Evolutionary conservation across 495 filamentous ascomycete species (phyloP), one percentile per base, ranked within the genome.

Genomic region (Astrothelium subdiscretum): DNA sequence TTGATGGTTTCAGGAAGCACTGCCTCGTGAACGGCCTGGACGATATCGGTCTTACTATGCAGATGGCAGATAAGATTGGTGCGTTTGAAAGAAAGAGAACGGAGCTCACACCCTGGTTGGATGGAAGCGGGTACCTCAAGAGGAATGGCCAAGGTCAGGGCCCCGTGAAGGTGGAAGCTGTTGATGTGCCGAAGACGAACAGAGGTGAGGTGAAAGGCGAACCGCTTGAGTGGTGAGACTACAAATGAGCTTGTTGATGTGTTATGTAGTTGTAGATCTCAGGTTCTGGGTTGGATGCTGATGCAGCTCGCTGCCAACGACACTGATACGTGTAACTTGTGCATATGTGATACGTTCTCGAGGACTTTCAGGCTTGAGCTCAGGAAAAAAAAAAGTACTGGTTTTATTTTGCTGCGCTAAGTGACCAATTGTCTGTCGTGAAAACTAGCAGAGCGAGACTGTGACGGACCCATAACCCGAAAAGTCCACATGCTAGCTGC

Each of bases 11-110:
- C 81, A 79, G 91, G 66, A 95, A 92, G 76, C 89, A 97, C 76
- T 98, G 94, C 71, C 78, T 98, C 38, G 77, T 95, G 64, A 96
- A 98, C 72, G 94, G 94, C 1, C 83, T 98, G 10, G 94, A 98
- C 74, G 94, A 98, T 67, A 97, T 98, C 65, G 94, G 91, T 58
- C 76, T 97, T 40, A 97, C 94, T 22, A 87, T 97, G 75, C 88
- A 95, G 75, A 82, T 91, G 74, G 91, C 91, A 67, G 85, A 87
- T 58, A 91, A 95, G 81, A 97, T 98, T 70, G 78, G 79, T 59
- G 78, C 80, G 60, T 96, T 94, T 71, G 94, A 98, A 81, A 73
- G 78, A 67, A 83, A 84, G 77, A 81, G 91, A 66, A 85, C 85
- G 32, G 74, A 79, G 35, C 83, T 89, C 61, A 95, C 90, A 38